Evolutionary conservation across 169 alveolate genomes (phyloP), one percentile per base, ranked within the genome.

Genomic region (Eimeria necatrix): DNA sequence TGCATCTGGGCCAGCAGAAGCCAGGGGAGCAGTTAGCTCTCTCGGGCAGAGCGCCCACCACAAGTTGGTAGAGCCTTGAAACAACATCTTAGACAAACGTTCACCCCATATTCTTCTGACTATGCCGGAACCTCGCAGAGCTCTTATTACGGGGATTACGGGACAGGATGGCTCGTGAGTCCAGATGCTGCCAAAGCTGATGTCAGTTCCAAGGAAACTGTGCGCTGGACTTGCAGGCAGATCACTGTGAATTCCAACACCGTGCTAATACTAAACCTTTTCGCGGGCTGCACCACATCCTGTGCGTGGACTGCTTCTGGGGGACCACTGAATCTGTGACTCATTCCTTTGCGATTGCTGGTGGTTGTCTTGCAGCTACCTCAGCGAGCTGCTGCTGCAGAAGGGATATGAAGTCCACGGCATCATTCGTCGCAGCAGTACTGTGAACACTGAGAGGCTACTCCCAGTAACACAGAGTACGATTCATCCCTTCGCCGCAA

Each of bases 111-210:
- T 59, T 9, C 71, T 16, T 51, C 14, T 14, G 14, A 80, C 51
- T 16, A 80, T 80, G 89, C 12, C 89, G 26, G 14, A 56, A 14
- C 0, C 12, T 26, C 89, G 94, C 7, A 71, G 94, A 49, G 98
- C 98, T 0, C 86, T 97, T 24, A 96, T 97, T 22, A 97, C 98
- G 22, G 99, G 99, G 20, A 97, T 96, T 61, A 97, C 99, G 4
- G 99, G 99, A 49, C 97, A 98, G 84, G 99, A 98, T 64, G 99
- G 99, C 68, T 96, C 98, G 70, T 93, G 26, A 60, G 95, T 26
- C n/a, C 7, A 16, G 41, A 2, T 32, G 41, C 41, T 32, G 41
- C 41, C 41, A 32, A 32, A 32, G 41, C 41, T 32, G 41, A 32
- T 32, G 41, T 32, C 41, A 32, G 41, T 32, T 32, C 41, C 41